These are phyloP conservation scores for Sphaerosporella brunnea DNA, from an alignment of 495 filamentous ascomycete species.

Conservation along the genomic window DNA sequence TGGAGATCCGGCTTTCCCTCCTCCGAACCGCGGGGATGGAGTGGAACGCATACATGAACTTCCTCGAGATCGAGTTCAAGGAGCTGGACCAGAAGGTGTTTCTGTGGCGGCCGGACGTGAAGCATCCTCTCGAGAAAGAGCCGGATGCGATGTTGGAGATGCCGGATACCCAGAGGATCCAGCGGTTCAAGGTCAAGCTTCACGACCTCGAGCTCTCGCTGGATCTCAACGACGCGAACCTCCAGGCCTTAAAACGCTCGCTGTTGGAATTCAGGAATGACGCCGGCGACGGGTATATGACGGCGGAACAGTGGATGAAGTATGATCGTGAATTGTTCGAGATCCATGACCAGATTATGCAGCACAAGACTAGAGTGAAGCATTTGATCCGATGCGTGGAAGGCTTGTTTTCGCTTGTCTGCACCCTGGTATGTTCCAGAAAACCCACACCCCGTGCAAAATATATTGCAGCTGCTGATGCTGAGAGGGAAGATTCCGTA, in stretches of 20 bases:
- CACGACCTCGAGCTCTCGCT: constrained; percentile 3
- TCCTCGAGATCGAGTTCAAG: constrained; percentile 13
- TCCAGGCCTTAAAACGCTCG: background rate
- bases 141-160: constrained; percentile 3
- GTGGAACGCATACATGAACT: constrained; percentile 21
- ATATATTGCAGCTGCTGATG: too few relatives aligned
- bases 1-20: constrained; percentile 12
- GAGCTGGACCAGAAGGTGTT: constrained; percentile 8
- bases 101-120: background rate
- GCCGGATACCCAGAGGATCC: constrained; percentile 7
- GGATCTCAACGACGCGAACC: constrained; percentile 1
- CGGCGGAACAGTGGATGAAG: background rate
- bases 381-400: constrained; percentile 8
- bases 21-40: constrained; percentile 15
- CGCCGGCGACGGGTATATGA: background rate
- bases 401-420: constrained; percentile 8
- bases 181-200: constrained; percentile 8
- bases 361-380: constrained; percentile 3
- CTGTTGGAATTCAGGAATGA: background rate
- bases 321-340: background rate
- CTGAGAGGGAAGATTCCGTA: constrained; percentile 12
- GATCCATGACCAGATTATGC: background rate
- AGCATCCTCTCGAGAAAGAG: background rate
- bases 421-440: background rate
- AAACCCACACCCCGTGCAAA: too few relatives aligned